Evolutionary conservation across 805 yeast genomes (phyloP), one percentile per base, ranked within the genome.

Genomic region (Zygotorulaspora sp.): DNA sequence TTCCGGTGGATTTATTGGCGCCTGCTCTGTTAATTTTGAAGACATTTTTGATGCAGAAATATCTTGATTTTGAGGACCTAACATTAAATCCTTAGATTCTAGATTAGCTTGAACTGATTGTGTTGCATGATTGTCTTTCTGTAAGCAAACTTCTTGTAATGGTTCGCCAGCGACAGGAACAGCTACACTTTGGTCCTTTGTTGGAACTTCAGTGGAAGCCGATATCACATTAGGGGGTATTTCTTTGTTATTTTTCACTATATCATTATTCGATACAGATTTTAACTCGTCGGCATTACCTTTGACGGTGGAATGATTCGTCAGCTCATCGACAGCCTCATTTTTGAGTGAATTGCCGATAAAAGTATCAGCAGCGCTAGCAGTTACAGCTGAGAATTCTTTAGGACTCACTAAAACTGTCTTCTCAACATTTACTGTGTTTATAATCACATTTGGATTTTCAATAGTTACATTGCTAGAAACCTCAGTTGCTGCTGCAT

Each of bases 311-410:
- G 7, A 8, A 21, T 7, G 9, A 7, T 8, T 8, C 7, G 23
- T 25, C 22, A 5, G 26, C 11, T 9, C 32, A 5, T 25, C 35
- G 8, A 24, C 32, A 6, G 18, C 23, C 2, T 32, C 41, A 16
- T 26, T 15, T 16, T 23, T 32, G 11, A 25, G 31, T 5, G 45
- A 38, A 13, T 31, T 35, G 19, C 32, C 32, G 27, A 42, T 34
- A 27, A 38, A 42, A 29, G 32, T 35, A 17, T 26, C 31, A 10
- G 41, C 43, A 12, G 34, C 41, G 13, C 31, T 27, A n/a, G 43
- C 43, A 4, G 45, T 42, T 13, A 42, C 10, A 10, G 38, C 32
- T 6, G 38, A 31, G 20, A 42, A 32, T 21, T 30, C 24, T 29
- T 21, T 20, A 20, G 34, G 30, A n/a, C 30, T 21, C 18, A 28